Evolutionary conservation across 1,139 yeast species (phyloP), one percentile per base, ranked within the genome.

Genomic region (Starmera stellimalicola): DNA sequence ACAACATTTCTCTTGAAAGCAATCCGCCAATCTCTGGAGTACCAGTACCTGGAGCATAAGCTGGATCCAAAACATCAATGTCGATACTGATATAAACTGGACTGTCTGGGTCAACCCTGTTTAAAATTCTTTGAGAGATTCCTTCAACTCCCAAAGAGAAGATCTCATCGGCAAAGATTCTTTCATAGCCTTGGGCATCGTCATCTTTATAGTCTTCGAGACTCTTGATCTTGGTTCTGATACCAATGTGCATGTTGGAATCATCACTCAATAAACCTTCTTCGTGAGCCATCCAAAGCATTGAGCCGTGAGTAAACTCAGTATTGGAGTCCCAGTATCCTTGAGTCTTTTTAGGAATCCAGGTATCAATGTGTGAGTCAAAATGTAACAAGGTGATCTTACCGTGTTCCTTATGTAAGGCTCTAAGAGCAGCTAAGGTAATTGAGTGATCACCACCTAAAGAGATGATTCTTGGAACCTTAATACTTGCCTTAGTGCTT

Each of bases 1-100:
- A 65, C 36, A 79, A 65, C 38, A 81, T 64, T 52, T 81, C 93
- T 39, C 93, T 65, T n/a, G 88, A 79, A 33, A 79, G 60, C 70
- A 83, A 71, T 34, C 93, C 93, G 36, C 93, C 93, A 4, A 79
- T 77, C 54, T 81, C 93, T 41, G 78, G 83, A 4, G 93, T 81
- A 9, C 93, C 93, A 1, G 93, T 81, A 2, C 91, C 93, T 35
- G 85, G 80, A 4, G 87, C 84, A 47, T 75, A 68, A 3, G 79
- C 83, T 2, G 91, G 91, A 51, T 81, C 93, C 42, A 81, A 61
- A 11, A 77, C 84, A 53, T 81, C 93, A 30, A 81, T 76, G 52
- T 81, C 93, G 22, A 81, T 79, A 11, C 83, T 75, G 27, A 81
- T 60, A 48, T 78, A 81, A 1, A 81, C 79, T 7, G 91, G 85